Percentiles rank a stretch among this genome's conserved stretches.
phyloP scores from a whole-genome alignment of 2,329 filamentous ascomycete species.

The Aspergillus ruber region DNA sequence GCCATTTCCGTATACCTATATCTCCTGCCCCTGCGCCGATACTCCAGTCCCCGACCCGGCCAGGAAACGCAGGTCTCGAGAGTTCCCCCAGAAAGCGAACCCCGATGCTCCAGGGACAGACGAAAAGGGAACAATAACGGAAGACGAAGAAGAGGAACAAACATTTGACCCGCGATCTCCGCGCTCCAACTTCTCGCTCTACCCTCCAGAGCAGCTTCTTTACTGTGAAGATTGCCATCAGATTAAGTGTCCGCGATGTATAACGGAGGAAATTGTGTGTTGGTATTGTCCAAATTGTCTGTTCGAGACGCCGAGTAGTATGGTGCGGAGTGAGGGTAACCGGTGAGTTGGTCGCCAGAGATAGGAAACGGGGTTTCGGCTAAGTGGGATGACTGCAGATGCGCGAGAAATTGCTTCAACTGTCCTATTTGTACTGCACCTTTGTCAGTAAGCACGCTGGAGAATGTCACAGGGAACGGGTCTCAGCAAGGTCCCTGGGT shows the following conservation, averaged over 20 bases:
- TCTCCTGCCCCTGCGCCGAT: constrained; percentile 58
- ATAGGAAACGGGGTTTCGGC: constrained; percentile 4
- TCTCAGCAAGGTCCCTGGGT: constrained; percentile 59
- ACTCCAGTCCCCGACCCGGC: constrained; percentile 35
- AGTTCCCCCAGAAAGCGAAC: constrained; percentile 26
- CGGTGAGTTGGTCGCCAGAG: constrained; percentile 51
- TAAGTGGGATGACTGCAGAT: constrained; percentile 49
- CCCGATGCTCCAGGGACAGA: constrained; percentile 9
- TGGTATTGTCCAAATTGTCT: constrained; percentile 94
- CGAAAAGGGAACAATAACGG: constrained; percentile 13
- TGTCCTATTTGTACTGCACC: constrained; percentile 84
- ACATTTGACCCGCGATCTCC: constrained; percentile 81
- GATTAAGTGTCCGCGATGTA: constrained; percentile 87
- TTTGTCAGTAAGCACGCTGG: constrained; percentile 66
- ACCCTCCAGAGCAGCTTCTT: constrained; percentile 84
- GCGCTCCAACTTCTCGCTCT: constrained; percentile 84
- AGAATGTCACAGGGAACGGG: constrained; percentile 44
- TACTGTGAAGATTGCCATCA: constrained; percentile 98
- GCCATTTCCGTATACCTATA: constrained; percentile 57
- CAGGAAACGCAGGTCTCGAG: constrained; percentile 33
- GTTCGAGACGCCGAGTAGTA: constrained; percentile 91
- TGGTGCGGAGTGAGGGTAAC: constrained; percentile 87
- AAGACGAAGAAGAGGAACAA: constrained; percentile 63
- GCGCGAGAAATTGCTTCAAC: constrained; percentile 90
- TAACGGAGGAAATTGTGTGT: constrained; percentile 86